Evolutionary conservation across 306 rosid species (phyloP).

Genomic region (Cicer yamashitae): DNA sequence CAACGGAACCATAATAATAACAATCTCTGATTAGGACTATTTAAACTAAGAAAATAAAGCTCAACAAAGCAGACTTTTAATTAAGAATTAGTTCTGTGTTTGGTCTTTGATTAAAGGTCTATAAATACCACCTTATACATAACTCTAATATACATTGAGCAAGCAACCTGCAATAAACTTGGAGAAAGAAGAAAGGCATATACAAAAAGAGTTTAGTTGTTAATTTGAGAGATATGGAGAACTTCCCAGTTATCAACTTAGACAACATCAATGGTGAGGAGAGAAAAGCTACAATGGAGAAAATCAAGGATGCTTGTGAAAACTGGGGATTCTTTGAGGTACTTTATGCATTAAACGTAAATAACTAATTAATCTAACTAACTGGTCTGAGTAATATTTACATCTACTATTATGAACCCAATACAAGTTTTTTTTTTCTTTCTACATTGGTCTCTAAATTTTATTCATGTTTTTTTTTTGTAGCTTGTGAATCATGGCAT

Average conservation of each 20-base stretch:
- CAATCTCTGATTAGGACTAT: slow-evolving; percentile 22
- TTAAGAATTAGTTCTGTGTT: not conserved
- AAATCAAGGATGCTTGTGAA: slow-evolving; percentile 82
- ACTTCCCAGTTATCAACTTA: slow-evolving; percentile 73
- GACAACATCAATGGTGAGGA: slow-evolving; percentile 68
- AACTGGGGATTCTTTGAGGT: slow-evolving; percentile 98
- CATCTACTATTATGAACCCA: not conserved
- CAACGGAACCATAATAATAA: slow-evolving; percentile 31
- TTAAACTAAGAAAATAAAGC: slow-evolving; percentile 15
- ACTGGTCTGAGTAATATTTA: no score
- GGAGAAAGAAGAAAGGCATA: not conserved
- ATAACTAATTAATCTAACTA: no score
- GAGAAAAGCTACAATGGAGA: slow-evolving; percentile 60
- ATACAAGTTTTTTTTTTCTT: not conserved
- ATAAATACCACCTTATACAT: slow-evolving; percentile 41
- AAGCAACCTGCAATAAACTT: slow-evolving; percentile 16
- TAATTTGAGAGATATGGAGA: slow-evolving; percentile 54
- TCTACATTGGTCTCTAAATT: slow-evolving; percentile 17
- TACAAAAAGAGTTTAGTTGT: not conserved
- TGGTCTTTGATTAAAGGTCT: slow-evolving; percentile 35
- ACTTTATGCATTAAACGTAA: not conserved
- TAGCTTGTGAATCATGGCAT: slow-evolving; percentile 73
- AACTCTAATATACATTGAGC: slow-evolving; percentile 33
- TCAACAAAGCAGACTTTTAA: not conserved
- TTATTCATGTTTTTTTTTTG: not conserved